Evolutionary conservation across 768 basidiomycete genomes (phyloP).

Genomic region (Rhizopogon vesiculosus): DNA sequence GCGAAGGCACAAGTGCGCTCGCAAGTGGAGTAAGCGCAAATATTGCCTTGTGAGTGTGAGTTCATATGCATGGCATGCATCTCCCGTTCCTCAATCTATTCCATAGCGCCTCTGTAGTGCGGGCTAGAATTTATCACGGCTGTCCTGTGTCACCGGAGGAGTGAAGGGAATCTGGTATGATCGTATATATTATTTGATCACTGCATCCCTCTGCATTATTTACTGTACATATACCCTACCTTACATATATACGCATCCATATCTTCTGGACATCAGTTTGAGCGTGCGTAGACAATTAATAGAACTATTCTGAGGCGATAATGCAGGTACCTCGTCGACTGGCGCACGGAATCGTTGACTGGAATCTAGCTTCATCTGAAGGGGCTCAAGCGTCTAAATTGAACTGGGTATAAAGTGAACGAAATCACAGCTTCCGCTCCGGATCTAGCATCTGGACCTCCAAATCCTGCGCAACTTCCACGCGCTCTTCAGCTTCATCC

Average conservation of each 20-base stretch:
- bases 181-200: background rate
- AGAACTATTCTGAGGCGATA: too few relatives aligned
- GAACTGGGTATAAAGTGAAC: background rate
- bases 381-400: too few relatives aligned
- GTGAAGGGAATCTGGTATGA: constrained; percentile 40
- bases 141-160: constrained; percentile 72
- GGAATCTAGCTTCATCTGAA: too few relatives aligned
- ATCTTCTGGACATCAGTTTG: background rate
- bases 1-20: constrained; percentile 34
- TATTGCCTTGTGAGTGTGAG: constrained; percentile 80
- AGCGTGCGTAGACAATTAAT: too few relatives aligned
- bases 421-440: background rate
- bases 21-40: constrained; percentile 54
- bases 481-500: constrained; percentile 18
- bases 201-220: background rate
- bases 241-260: background rate
- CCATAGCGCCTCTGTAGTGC: constrained; percentile 64
- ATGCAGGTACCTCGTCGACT: too few relatives aligned
- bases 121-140: constrained; percentile 56
- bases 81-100: constrained; percentile 7
- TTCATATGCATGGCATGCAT: background rate
- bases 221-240: constrained; percentile 1
- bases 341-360: too few relatives aligned
- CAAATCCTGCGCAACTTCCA: constrained; percentile 19
- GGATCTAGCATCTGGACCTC: constrained; percentile 8